Base-by-base conservation (phyloP, 306 rosid species). In the Nissolia schottii region DNA sequence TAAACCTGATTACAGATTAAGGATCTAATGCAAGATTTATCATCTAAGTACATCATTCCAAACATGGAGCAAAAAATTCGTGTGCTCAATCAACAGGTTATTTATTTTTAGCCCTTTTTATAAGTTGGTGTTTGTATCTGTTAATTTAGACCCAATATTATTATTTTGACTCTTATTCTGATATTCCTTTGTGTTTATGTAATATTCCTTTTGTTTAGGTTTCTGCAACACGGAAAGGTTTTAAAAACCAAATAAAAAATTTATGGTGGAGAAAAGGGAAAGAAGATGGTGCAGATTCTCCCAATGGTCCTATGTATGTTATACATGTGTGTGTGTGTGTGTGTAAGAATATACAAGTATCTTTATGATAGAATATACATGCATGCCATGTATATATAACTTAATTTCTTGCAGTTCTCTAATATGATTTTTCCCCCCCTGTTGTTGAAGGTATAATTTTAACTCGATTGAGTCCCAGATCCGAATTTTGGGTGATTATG, bases 201-300 rank as follows among this genome's bases (percentile, higher is more conserved):
- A 37, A 79, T 45, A 48, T 66, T 45, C 56, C 23, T 66, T 60
- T 32, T 53, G 27, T 56, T 61, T 87, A 95, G 99, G 97, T 95
- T 79, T 81, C 97, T 62, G 96, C 97, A 25, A 84, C 97, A 19
- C 88, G 99, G 69, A 95, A 89, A 79, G 99, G 99, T 76, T 85
- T 95, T 65, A 88, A 75, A 82, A 95, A 95, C 85, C 99, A 95
- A 85, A 81, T 95, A 38, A 95, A 95, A 82, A 95, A 86, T 80
- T 79, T 95, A 79, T 95, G 99, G 99, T 95, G 99, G 99, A 89
- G 99, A 80, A 95, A 95, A 85, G 99, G 99, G 81, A 95, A 94
- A 86, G 99, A 91, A 15, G 99, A 95, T 27, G 50, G 75, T 41
- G 87, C 75, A 54, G 99, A 95, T 76, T 85, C 91, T 61, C 88